phyloP scores from a whole-genome alignment of 192 early-diverging fungal genomes.

The Dispira simplex region DNA sequence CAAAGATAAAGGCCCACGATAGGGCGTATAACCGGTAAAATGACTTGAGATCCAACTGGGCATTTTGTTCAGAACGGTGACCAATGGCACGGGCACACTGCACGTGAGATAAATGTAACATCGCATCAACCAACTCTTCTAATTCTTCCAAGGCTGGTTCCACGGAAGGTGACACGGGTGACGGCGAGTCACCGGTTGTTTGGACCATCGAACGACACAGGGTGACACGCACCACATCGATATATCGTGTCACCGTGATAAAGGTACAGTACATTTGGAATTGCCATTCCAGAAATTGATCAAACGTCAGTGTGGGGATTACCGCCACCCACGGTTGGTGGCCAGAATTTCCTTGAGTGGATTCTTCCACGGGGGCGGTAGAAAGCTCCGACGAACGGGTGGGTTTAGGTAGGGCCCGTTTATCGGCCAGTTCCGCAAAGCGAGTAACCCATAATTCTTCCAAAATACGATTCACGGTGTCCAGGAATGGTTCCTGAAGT shows the following conservation, averaged over 20 bases:
- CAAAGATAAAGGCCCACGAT: slow-evolving; percentile 69
- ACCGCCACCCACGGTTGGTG: slow-evolving; percentile 31
- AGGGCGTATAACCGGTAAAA: slow-evolving; percentile 72
- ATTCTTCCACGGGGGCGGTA: slow-evolving; percentile 8
- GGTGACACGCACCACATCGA: slow-evolving; percentile 40
- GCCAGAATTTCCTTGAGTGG: slow-evolving; percentile 20
- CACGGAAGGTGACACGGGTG: slow-evolving; percentile 13
- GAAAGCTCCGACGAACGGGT: background rate
- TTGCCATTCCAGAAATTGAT: slow-evolving; percentile 66
- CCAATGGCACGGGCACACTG: slow-evolving; percentile 77
- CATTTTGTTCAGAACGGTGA: slow-evolving; percentile 78
- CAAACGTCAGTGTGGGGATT: slow-evolving; percentile 69
- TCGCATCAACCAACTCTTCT: slow-evolving; percentile 57
- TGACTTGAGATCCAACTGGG: slow-evolving; percentile 70
- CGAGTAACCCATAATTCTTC: slow-evolving; percentile 43
- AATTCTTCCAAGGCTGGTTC: slow-evolving; percentile 47
- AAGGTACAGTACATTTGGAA: slow-evolving; percentile 59
- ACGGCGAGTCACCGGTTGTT: slow-evolving; percentile 45
- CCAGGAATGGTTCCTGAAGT: slow-evolving; percentile 61
- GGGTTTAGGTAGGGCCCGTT: background rate
- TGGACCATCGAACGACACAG: slow-evolving; percentile 33
- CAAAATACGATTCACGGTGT: slow-evolving; percentile 60
- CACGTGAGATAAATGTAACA: slow-evolving; percentile 71
- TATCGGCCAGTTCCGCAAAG: background rate
- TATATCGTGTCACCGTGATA: slow-evolving; percentile 54